Evolutionary conservation across 768 basidiomycete genomes (phyloP), one percentile per base, ranked within the genome.

Genomic region (Amanita muscaria): DNA sequence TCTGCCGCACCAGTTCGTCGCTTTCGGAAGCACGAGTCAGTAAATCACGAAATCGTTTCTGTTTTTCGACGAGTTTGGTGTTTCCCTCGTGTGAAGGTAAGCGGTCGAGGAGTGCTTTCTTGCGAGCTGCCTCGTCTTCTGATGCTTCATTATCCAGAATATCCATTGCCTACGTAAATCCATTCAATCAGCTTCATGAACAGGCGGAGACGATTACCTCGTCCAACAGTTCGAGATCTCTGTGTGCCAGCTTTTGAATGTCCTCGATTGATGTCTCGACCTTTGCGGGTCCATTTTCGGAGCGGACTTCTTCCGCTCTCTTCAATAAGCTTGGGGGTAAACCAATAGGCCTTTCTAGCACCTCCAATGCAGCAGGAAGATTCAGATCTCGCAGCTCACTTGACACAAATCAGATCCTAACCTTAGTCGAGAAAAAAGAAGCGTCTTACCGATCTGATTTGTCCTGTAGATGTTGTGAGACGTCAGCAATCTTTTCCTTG

Each of bases 121-220:
- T 71, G 12, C 82, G 77, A 23, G 77, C 66, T 9, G 74, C 69
- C 58, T 89, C 88, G 52, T 91, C 88, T 56, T 89, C 86, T 11
- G 83, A 84, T 12, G 85, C 86, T 62, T 96, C 93, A 34, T 76
- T 79, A 53, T 94, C 91, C n/a, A 99, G 65, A 16, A 93, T 78
- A 53, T 91, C 90, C 68, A 91, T 74, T 0, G 89, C 80, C 92
- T 96, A 46, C 8, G 29, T 40, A 29, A 35, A 21, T 14, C 41
- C 29, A n/a, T 25, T 27, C 44, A 23, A 7, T 36, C 10, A 9
- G 2, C 36, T 44, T 11, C 9, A 41, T 41, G 24, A 14, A n/a
- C 27, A 47, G n/a, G 33, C 22, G 22, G n/a, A n/a, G n/a, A 40
- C 39, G 22, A 32, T 49, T 53, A 89, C 93, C 70, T 96, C 89